Base-by-base conservation (phyloP, 768 basidiomycete genomes). In the Psilocybe sp. region DNA sequence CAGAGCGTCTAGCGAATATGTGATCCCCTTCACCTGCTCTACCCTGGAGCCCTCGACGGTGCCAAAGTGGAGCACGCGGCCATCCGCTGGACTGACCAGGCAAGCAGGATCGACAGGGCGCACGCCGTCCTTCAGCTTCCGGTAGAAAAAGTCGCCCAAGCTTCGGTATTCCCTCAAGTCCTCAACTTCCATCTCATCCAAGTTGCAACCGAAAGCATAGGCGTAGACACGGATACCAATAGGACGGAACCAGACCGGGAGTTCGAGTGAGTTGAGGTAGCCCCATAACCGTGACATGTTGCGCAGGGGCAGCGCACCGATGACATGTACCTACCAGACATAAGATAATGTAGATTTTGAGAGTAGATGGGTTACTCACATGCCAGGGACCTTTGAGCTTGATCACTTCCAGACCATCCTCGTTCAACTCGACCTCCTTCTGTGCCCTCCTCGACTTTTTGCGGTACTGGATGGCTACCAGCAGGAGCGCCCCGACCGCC, bases 231-330 rank as follows among this genome's bases (percentile, higher is more conserved):
- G 81, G 73, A 94, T 84, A 34, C 95, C 91, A 62, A 84, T 82
- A 3, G 94, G 94, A n/a, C 97, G 79, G 69, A 93, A 79, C 95
- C 94, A 99, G 52, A 95, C 76, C 28, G 97, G 97, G 5, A 99
- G 81, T 59, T 93, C 88, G 54, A 95, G 77, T 1, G 89, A 89
- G 72, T 98, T 99, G 53, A 98, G 61, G 67, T 94, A 95, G 5
- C 97, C 97, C 94, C 96, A 98, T 5, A 98, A 69, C 1, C 95
- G 87, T n/a, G 96, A 98, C 64, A 98, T 83, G 53, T 93, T 93
- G 37, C 95, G 84, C 5, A 98, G 79, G 0, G 97, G 97, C 1
- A 99, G 80, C 9, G 95, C 95, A 45, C 95, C 96, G 44, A 98
- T 76, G 41, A 98, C 94, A 69, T 96, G 90, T n/a, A 98, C 92